Conservation (phyloP, 768 basidiomycete genomes). For the Trametes villosa region DNA sequence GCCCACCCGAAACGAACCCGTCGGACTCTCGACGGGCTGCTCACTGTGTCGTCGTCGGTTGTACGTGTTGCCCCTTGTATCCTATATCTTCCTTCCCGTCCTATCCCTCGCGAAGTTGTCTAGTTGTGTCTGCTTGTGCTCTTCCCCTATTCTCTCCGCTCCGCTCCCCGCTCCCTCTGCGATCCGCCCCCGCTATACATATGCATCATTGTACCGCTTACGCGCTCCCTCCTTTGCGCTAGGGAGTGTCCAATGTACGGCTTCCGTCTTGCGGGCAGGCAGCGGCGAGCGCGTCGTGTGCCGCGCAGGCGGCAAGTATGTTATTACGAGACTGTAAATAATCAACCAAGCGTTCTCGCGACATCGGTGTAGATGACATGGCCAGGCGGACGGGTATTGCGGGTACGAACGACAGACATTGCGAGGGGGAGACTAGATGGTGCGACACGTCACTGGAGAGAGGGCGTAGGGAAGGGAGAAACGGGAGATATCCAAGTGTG, state of each 20-base stretch:
- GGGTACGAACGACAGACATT: background rate
- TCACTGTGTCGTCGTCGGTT: conserved; percentile 15
- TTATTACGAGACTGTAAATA: conserved; percentile 23
- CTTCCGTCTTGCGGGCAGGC: too few species aligned
- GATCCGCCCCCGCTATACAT: background rate
- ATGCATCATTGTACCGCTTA: conserved; percentile 2
- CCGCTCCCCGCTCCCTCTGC: background rate
- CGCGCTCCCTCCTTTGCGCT: too few species aligned
- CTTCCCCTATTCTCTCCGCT: background rate
- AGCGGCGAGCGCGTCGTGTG: background rate
- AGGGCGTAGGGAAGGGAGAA: background rate
- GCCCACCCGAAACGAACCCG: too few species aligned
- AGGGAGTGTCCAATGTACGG: background rate
- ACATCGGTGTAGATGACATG: conserved; percentile 11
- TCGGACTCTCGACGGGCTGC: conserved; percentile 8
- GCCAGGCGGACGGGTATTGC: conserved; percentile 1
- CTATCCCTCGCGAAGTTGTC: conserved; percentile 7
- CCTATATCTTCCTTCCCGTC: conserved; percentile 17
- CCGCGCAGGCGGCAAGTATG: conserved; percentile 17
- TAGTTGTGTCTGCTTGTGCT: conserved; percentile 6
- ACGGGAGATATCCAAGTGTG: background rate
- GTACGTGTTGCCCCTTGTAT: conserved; percentile 23
- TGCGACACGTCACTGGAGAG: background rate
- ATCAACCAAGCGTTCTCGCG: conserved; percentile 14
- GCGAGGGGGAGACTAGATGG: background rate